Evolutionary conservation across 2,329 filamentous ascomycete genomes (phyloP).

Genomic region (Diaporthe eres): DNA sequence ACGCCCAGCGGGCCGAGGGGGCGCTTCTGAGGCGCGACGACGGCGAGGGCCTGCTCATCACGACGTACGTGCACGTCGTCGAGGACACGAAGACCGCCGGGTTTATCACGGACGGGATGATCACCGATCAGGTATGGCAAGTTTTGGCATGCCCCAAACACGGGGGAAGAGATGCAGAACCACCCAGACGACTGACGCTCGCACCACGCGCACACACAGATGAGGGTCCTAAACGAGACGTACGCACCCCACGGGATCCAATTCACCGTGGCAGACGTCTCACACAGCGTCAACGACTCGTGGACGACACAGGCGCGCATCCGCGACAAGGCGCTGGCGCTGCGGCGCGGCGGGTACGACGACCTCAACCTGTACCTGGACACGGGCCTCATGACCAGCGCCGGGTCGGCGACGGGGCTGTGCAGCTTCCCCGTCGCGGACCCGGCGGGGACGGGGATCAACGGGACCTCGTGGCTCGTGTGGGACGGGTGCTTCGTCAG

Average conservation of each 20-base stretch:
- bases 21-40: neutral
- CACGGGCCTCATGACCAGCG: constrained; percentile 18
- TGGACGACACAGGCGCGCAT: constrained; percentile 8
- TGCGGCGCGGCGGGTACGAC: constrained; percentile 5
- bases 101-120: constrained; percentile 6
- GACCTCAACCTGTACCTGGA: constrained; percentile 13
- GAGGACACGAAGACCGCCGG: constrained; percentile 5
- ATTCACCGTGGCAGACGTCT: neutral
- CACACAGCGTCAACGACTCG: constrained; percentile 15
- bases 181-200: neutral
- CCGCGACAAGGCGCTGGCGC: constrained; percentile 12
- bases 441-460: neutral
- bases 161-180: neutral
- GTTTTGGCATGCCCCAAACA: neutral
- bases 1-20: constrained; percentile 10
- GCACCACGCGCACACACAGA: neutral
- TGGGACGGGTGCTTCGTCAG: constrained; percentile 20
- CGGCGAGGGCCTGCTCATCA: constrained; percentile 8
- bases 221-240: constrained; percentile 2
- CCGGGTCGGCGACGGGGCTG: constrained; percentile 8
- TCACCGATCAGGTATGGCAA: neutral
- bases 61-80: constrained; percentile 22
- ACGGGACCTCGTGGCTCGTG: constrained; percentile 12
- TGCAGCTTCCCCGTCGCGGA: constrained; percentile 5
- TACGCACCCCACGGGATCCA: constrained; percentile 4